Conservation (phyloP, 2,329 filamentous ascomycete genomes). For the Aureobasidium sp. region DNA sequence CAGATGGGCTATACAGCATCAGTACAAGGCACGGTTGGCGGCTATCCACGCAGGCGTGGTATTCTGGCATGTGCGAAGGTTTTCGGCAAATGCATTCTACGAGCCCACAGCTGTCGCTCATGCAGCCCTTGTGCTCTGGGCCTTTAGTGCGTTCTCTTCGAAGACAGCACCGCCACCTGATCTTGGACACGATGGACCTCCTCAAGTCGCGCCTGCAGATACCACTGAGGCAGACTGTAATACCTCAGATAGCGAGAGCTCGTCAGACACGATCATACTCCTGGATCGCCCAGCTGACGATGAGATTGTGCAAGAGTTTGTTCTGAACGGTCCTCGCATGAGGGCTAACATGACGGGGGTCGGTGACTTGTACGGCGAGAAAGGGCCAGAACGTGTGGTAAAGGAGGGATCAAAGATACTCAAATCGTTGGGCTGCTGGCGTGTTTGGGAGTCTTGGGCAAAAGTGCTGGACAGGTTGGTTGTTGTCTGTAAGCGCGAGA, state of each 20-base stretch:
- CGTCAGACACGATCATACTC: neutral
- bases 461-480: neutral
- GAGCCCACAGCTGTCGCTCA: constrained; percentile 61
- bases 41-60: constrained; percentile 47
- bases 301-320: constrained; percentile 52
- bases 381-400: constrained; percentile 34
- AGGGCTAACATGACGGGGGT: constrained; percentile 46
- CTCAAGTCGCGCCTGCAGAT: neutral
- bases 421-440: constrained; percentile 20
- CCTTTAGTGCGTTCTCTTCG: constrained; percentile 36
- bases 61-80: constrained; percentile 48
- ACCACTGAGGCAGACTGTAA: neutral
- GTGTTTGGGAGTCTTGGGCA: constrained; percentile 7
- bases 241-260: neutral
- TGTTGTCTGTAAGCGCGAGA: neutral
- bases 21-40: constrained; percentile 50
- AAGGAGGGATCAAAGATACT: constrained; percentile 35
- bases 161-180: neutral
- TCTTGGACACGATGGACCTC: too few relatives aligned
- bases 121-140: constrained; percentile 59
- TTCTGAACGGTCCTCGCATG: constrained; percentile 45
- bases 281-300: constrained; percentile 52
- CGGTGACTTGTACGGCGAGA: constrained; percentile 40
- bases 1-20: constrained; percentile 46
- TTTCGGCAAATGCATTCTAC: constrained; percentile 48